Conservation (phyloP, 352 stramenopile genomes). For the Pythium phragmiticola region DNA sequence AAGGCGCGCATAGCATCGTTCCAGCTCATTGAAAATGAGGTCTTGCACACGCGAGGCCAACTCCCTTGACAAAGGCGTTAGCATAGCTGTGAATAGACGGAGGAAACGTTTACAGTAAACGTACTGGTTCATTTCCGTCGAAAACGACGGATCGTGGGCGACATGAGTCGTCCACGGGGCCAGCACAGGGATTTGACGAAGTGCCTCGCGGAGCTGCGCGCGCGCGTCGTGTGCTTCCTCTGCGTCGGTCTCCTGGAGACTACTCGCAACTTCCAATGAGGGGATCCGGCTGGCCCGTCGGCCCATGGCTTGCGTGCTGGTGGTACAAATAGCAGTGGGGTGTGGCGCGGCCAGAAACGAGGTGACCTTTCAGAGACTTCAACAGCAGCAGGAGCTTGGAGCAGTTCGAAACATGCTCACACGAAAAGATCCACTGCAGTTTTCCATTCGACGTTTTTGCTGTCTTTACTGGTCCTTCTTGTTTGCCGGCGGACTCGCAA, state of each 20-base stretch:
- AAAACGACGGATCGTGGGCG: slow-evolving; percentile 44
- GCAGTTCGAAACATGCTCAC: neutral
- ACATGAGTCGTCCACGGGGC: slow-evolving; percentile 46
- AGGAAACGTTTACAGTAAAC: neutral
- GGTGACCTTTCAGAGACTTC: slow-evolving; percentile 1
- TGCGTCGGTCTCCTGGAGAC: neutral
- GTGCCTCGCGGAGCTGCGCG: slow-evolving; percentile 15
- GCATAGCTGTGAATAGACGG: no score
- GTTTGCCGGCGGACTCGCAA: neutral
- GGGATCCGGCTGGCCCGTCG: neutral
- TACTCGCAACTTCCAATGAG: neutral
- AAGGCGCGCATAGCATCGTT: slow-evolving; percentile 38
- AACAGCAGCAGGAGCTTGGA: no score
- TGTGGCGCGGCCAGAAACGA: no score
- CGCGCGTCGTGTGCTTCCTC: neutral
- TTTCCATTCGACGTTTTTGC: neutral
- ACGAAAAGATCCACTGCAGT: neutral
- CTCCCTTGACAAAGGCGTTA: slow-evolving; percentile 28
- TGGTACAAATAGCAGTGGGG: neutral
- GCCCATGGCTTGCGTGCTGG: neutral
- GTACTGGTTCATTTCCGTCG: slow-evolving; percentile 47
- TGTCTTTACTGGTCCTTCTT: slow-evolving; percentile 16
- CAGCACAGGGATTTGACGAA: slow-evolving; percentile 40
- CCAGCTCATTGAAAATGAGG: slow-evolving; percentile 42
- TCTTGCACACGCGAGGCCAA: slow-evolving; percentile 40